Evolutionary conservation across 2,329 filamentous ascomycete genomes (phyloP), one percentile per base, ranked within the genome.

Genomic region (Pseudogymnoascus sp.): DNA sequence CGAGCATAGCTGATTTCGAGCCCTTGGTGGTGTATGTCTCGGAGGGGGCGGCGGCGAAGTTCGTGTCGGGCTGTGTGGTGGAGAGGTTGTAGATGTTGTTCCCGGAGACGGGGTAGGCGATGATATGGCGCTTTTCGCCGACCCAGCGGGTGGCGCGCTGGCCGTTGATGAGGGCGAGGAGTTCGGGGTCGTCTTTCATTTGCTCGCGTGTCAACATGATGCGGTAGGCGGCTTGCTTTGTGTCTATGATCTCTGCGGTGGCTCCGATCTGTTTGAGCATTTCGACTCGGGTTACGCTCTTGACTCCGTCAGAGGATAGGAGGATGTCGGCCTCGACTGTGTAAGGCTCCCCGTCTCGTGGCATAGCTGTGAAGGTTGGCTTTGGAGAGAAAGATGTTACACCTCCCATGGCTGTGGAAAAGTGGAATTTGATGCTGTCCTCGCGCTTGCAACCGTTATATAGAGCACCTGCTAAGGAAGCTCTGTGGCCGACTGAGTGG

Each of bases 401-500:
- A 11, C 80, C 75, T 21, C 80, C 77, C 5, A 87, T 78, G 3
- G 78, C 76, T 8, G 80, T 83, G 31, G 82, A 79, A 71, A 92
- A 88, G 75, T 87, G 81, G 76, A 93, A 92, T 5, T 74, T 84
- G 71, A 93, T 86, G 37, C 78, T 78, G 16, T 80, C 73, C 69
- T 89, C 80, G 56, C 78, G 77, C 69, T 84, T 78, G 75, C 89
- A 92, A n/a, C 83, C 89, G 59, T 88, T 79, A 74, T 86, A 92
- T 33, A 93, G 76, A 5, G 83, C 82, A 37, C 82, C 82, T 5
- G 90, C 88, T 3, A 93, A 80, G 7, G 86, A 89, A 0, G 87
- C 81, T 18, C 90, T 84, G 72, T 94, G 90, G 6, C 89, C 90
- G 4, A 90, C 88, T 82, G 90, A 91, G 75, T 93, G 90, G 0